phyloP scores from a whole-genome alignment of 768 basidiomycete genomes.

The Agrocybe pediades region DNA sequence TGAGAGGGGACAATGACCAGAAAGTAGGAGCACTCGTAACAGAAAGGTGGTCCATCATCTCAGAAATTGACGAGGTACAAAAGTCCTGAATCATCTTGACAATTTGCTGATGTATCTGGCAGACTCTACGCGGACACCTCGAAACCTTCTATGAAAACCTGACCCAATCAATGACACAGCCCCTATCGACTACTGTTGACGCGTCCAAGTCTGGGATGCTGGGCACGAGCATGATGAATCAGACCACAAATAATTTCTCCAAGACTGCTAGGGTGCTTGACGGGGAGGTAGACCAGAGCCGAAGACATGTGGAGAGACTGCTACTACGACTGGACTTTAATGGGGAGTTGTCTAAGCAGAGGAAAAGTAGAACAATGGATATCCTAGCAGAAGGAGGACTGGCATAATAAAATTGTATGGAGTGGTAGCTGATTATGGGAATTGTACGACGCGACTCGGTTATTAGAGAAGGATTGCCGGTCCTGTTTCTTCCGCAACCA shows the following conservation, averaged over 20 bases:
- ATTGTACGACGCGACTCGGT: not conserved
- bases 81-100: not conserved
- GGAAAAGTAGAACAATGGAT: slow-evolving; percentile 32
- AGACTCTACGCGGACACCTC: slow-evolving; percentile 71
- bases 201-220: slow-evolving; percentile 70
- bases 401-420: slow-evolving; percentile 6
- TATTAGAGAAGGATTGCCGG: slow-evolving; percentile 6
- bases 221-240: slow-evolving; percentile 53
- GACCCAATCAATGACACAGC: slow-evolving; percentile 73
- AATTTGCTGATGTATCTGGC: slow-evolving; percentile 3
- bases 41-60: slow-evolving; percentile 67
- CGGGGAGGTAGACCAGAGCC: slow-evolving; percentile 61
- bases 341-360: slow-evolving; percentile 64
- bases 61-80: slow-evolving; percentile 77
- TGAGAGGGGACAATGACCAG: slow-evolving; percentile 52
- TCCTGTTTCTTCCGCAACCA: slow-evolving; percentile 14
- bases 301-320: slow-evolving; percentile 81
- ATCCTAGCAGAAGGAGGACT: slow-evolving; percentile 46
- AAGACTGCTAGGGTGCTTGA: slow-evolving; percentile 54
- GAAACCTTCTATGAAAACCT: slow-evolving; percentile 83
- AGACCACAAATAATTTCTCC: slow-evolving; percentile 54
- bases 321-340: slow-evolving; percentile 86
- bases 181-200: slow-evolving; percentile 61
- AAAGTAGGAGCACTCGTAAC: slow-evolving; percentile 73
- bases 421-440: not conserved